phyloP scores from a whole-genome alignment of 2,329 filamentous ascomycete species.

The Tolypocladium tundrense region DNA sequence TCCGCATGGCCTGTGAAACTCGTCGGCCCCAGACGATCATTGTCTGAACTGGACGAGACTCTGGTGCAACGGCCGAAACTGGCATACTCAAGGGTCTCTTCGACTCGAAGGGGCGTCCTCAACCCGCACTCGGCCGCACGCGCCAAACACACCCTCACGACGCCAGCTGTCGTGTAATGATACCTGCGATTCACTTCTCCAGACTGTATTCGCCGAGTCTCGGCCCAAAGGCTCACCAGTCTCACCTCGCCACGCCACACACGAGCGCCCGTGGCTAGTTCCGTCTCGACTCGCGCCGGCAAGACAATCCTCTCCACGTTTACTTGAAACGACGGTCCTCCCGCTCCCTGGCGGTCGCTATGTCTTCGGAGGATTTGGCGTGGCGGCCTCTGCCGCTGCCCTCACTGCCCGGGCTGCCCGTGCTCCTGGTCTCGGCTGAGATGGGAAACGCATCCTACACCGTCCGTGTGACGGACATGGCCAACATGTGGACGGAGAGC shows the following conservation, averaged over 20 bases:
- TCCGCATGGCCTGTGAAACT: neutral
- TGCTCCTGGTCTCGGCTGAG: constrained; percentile 51
- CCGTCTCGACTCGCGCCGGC: neutral
- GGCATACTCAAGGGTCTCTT: neutral
- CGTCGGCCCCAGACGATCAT: neutral
- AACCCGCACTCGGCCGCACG: neutral
- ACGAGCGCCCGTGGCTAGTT: neutral
- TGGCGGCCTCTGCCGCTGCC: constrained; percentile 40
- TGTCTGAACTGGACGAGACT: neutral
- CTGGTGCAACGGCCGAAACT: neutral
- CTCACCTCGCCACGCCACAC: neutral
- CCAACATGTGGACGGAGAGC: constrained; percentile 61
- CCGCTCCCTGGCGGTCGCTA: neutral
- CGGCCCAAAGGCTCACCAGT: constrained; percentile 1
- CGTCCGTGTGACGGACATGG: constrained; percentile 60
- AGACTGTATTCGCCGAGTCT: constrained; percentile 8
- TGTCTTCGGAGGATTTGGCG: neutral
- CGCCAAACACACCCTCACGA: constrained; percentile 2
- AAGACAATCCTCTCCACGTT: neutral
- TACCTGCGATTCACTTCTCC: neutral
- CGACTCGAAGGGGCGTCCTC: neutral
- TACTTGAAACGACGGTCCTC: neutral
- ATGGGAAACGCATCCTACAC: constrained; percentile 49
- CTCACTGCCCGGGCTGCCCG: constrained; percentile 35
- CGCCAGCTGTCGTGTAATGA: neutral